Conservation (phyloP, 78 protist genomes). For the Dictyostelium discoideum region dicty_2.7 NC_007088.5:2340001-2340500, state of each 20-base stretch:
- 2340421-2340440: slow-evolving; percentile 10
- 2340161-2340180: neutral
- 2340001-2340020: neutral
- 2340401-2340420: slow-evolving; percentile 19
- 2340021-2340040: slow-evolving; percentile 3
- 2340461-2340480: slow-evolving; percentile 14
- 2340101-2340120: neutral
- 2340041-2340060: neutral
- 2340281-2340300: slow-evolving; percentile 2
- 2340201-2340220: slow-evolving; percentile 7
- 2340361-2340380: slow-evolving; percentile 20
- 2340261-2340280: neutral
- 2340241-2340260: neutral
- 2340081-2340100: neutral
- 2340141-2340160: neutral
- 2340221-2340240: slow-evolving; percentile 10
- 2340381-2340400: slow-evolving; percentile 5
- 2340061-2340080: neutral
- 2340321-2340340: neutral
- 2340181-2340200: neutral
- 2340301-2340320: slow-evolving; percentile 5
- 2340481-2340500: slow-evolving; percentile 20
- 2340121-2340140: slow-evolving; percentile 8
- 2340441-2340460: neutral
- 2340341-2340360: neutral